phyloP scores from a whole-genome alignment of 129 eudicot species.

The Chrysanthemum seticuspe region DNA sequence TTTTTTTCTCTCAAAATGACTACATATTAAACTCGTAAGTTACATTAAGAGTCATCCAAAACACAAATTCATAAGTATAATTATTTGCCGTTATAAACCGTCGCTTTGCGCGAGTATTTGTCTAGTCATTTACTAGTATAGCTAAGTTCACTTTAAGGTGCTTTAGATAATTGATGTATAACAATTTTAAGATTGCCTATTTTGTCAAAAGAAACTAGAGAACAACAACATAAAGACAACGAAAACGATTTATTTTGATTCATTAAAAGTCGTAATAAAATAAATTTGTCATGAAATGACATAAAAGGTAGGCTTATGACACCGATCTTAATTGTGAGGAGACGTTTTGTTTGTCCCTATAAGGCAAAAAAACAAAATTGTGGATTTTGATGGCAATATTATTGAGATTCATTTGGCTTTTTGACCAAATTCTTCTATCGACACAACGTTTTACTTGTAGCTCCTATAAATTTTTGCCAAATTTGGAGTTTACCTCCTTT shows the following conservation, averaged over 20 bases:
- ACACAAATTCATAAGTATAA: too few relatives aligned
- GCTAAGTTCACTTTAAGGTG: too few relatives aligned
- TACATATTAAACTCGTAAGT: too few relatives aligned
- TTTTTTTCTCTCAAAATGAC: too few relatives aligned
- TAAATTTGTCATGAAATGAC: slow-evolving; percentile 21
- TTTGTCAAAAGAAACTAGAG: too few relatives aligned
- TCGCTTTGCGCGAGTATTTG: too few relatives aligned
- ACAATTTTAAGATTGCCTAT: too few relatives aligned
- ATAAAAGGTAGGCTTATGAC: slow-evolving; percentile 19
- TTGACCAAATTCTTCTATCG: slow-evolving; percentile 11
- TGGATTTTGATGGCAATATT: slow-evolving; percentile 31
- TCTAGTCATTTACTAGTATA: too few relatives aligned
- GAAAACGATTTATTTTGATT: not conserved
- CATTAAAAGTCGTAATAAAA: not conserved
- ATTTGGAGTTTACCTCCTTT: slow-evolving; percentile 22
- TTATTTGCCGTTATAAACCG: too few relatives aligned
- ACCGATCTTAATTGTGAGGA: slow-evolving; percentile 29
- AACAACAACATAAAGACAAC: too few relatives aligned
- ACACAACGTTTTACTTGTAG: slow-evolving; percentile 22
- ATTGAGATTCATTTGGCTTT: slow-evolving; percentile 26
- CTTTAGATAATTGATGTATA: too few relatives aligned
- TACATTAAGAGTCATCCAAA: too few relatives aligned
- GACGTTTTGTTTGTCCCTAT: slow-evolving; percentile 31
- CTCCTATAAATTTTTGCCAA: not conserved
- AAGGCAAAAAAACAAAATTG: slow-evolving; percentile 28